A percentile compares a stretch with the other conserved stretches of the same genome.
Conservation (phyloP, 2,329 filamentous ascomycete species). For the Paecilomyces niveus region DNA sequence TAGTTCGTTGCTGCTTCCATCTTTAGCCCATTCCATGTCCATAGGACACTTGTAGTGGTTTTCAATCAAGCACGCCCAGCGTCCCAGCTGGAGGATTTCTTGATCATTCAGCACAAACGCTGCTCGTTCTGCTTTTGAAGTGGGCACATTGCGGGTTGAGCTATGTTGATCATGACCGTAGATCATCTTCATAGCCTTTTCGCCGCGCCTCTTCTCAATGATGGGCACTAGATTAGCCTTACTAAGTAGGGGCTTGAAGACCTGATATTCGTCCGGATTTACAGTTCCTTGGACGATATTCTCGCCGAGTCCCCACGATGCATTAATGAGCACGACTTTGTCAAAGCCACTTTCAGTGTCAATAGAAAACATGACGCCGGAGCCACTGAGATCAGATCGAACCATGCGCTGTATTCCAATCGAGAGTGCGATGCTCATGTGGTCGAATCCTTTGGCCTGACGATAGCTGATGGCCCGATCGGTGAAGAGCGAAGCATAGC, state of each 20-base stretch:
- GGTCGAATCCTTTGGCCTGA: constrained; percentile 14
- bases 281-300: constrained; percentile 33
- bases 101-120: constrained; percentile 24
- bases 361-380: constrained; percentile 36
- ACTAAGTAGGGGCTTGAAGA: constrained; percentile 30
- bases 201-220: constrained; percentile 27
- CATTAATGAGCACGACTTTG: constrained; percentile 34
- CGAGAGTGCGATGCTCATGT: constrained; percentile 13
- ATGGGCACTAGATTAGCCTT: constrained; percentile 21
- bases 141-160: constrained; percentile 30
- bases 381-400: constrained; percentile 26
- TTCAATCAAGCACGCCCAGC: constrained; percentile 31
- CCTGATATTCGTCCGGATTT: constrained; percentile 34
- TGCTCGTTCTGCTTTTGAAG: constrained; percentile 27
- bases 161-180: constrained; percentile 18
- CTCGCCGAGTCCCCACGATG: constrained; percentile 33
- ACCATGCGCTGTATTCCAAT: constrained; percentile 20
- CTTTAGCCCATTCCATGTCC: constrained; percentile 37
- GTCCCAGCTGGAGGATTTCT: constrained; percentile 29
- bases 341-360: constrained; percentile 35
- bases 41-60: constrained; percentile 29
- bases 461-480: constrained; percentile 32
- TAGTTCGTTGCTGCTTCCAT: constrained; percentile 16
- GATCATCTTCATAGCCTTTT: constrained; percentile 29
- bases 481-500: constrained; percentile 35